Conservation (phyloP, 176 grass and related monocot genomes). For the Raddia distichophylla region DNA sequence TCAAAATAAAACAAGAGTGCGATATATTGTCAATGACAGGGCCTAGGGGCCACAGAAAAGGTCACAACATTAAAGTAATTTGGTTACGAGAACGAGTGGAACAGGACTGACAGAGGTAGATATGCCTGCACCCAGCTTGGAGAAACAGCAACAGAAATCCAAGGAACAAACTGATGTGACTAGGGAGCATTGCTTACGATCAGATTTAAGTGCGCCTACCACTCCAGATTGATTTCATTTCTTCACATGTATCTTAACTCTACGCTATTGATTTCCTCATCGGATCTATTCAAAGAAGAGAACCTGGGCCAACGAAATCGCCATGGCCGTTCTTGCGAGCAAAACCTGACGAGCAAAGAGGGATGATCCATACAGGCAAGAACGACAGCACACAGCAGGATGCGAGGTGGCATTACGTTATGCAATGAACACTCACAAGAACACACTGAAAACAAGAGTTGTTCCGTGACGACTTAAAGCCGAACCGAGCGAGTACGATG, state of each 20-base stretch:
- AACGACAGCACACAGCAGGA: not conserved
- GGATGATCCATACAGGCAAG: not conserved
- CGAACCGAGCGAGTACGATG: not conserved
- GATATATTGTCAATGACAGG: not conserved
- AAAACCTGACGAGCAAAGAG: not conserved
- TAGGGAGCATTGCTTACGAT: conserved; percentile 11
- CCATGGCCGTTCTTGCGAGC: not conserved
- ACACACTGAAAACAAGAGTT: not conserved
- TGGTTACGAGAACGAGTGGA: not conserved
- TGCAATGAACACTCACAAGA: not conserved
- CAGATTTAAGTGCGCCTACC: not conserved
- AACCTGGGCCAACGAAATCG: not conserved
- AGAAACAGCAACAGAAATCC: not conserved
- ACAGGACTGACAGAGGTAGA: not conserved
- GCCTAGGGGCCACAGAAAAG: not conserved
- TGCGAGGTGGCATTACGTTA: not conserved
- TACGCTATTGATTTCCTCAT: not conserved
- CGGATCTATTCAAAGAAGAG: not conserved
- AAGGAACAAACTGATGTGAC: not conserved
- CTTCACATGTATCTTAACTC: not conserved
- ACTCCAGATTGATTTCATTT: not conserved
- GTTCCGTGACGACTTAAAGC: not conserved
- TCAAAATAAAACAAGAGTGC: not conserved
- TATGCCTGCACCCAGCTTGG: not conserved
- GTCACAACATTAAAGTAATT: conserved; percentile 20